phyloP scores from a whole-genome alignment of 225 moss, liverwort and hornwort species.

The Pleurozium schreberi region DNA sequence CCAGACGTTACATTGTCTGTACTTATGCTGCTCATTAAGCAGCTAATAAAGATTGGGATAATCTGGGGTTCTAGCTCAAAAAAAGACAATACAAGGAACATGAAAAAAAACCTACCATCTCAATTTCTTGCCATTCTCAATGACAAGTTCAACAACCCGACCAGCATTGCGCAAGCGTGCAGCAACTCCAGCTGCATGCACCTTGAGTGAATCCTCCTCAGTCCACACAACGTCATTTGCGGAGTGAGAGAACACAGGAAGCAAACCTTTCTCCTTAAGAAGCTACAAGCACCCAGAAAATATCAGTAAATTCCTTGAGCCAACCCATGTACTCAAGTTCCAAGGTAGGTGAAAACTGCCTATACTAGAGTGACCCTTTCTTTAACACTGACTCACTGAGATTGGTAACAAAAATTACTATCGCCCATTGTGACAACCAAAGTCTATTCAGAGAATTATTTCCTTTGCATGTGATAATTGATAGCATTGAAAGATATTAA shows the following conservation, averaged over 20 bases:
- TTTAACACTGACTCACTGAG: not conserved
- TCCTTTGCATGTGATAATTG: not conserved
- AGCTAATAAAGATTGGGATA: not conserved
- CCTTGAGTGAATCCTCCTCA: conserved; percentile 56
- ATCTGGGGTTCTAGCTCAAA: not conserved
- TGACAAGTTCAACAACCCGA: conserved; percentile 68
- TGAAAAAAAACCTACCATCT: conserved; percentile 38
- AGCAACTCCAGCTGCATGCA: conserved; percentile 62
- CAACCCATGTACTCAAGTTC: not conserved
- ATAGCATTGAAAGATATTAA: not conserved
- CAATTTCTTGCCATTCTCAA: conserved; percentile 49
- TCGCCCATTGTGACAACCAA: not conserved
- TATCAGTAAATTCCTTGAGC: not conserved
- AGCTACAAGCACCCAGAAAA: conserved; percentile 35
- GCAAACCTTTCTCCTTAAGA: conserved; percentile 63
- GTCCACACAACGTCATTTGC: conserved; percentile 79
- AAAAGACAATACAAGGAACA: not conserved
- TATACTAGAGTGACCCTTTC: not conserved
- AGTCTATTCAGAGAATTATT: not conserved
- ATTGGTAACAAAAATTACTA: not conserved
- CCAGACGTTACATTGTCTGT: not conserved
- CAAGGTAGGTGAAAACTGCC: not conserved
- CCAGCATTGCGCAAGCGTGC: conserved; percentile 48
- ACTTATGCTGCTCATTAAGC: not conserved
- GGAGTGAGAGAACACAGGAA: conserved; percentile 29